A percentile compares a stretch with the other conserved stretches of the same genome.
Evolutionary conservation across 345 rosid species (phyloP).

Genomic region (Populus nigra): DNA sequence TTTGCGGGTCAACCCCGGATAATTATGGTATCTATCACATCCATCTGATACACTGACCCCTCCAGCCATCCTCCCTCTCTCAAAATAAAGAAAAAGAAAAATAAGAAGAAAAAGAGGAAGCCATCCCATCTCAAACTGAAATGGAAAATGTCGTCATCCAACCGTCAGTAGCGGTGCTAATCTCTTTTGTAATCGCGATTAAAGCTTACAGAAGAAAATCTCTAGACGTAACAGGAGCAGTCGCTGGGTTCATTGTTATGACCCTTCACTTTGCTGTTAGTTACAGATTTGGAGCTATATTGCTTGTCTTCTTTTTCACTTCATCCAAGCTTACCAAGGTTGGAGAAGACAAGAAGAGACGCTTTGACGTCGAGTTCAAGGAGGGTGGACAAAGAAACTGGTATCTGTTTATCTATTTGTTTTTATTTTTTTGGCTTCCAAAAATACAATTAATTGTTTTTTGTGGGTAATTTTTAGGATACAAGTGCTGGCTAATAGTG

Average conservation of each 20-base stretch:
- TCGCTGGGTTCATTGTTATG: constrained; percentile 79
- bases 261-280: constrained; percentile 62
- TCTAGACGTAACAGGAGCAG: constrained; percentile 75
- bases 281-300: constrained; percentile 80
- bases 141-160: constrained; percentile 46
- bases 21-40: too few species aligned
- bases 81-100: too few species aligned
- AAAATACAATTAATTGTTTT: neutral
- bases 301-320: constrained; percentile 72
- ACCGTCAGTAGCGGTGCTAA: constrained; percentile 44
- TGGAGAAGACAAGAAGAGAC: constrained; percentile 82
- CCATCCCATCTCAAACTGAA: neutral
- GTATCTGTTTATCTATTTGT: constrained; percentile 27
- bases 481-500: constrained; percentile 83
- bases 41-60: neutral
- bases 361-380: constrained; percentile 73
- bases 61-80: neutral
- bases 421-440: neutral
- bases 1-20: too few species aligned
- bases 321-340: constrained; percentile 91
- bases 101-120: too few species aligned
- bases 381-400: constrained; percentile 96
- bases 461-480: constrained; percentile 47
- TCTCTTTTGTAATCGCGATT: constrained; percentile 55
- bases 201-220: constrained; percentile 74